A percentile compares a stretch with the other conserved stretches of the same genome.
Conservation (phyloP, 495 filamentous ascomycete species). For the Rhizodiscina lignyota region DNA sequence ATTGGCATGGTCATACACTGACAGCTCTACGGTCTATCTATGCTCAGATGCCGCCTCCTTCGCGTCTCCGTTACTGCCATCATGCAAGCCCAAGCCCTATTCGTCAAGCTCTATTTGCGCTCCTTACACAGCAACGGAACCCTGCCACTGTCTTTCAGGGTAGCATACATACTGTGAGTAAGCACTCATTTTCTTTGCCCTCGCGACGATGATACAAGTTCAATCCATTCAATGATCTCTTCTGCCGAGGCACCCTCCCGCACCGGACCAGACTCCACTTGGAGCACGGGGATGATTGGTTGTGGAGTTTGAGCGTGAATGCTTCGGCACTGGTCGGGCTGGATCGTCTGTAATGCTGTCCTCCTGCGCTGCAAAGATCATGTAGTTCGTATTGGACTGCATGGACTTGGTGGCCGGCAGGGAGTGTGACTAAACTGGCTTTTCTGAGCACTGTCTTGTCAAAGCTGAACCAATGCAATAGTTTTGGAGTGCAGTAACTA, state of each 20-base stretch:
- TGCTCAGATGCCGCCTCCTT: no score
- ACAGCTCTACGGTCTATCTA: no score
- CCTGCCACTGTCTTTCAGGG: no score
- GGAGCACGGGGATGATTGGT: conserved; percentile 65
- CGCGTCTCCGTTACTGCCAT: no score
- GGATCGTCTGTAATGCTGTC: conserved; percentile 4
- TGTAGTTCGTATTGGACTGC: conserved; percentile 40
- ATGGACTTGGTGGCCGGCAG: conserved; percentile 29
- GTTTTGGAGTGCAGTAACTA: no score
- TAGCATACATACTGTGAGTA: conserved; percentile 5
- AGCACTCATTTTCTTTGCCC: background rate
- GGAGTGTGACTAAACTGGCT: conserved; percentile 50
- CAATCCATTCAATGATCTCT: conserved; percentile 97
- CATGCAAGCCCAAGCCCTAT: no score
- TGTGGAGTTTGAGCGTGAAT: conserved; percentile 52
- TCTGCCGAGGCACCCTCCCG: conserved; percentile 59
- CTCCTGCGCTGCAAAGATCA: conserved; percentile 20
- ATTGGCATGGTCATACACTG: no score
- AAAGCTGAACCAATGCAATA: no score
- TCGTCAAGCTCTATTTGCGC: no score
- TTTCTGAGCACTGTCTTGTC: no score
- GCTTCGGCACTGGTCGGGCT: conserved; percentile 3
- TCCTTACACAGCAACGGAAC: background rate
- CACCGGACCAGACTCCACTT: conserved; percentile 47
- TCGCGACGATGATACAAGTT: conserved; percentile 83